Evolutionary conservation across 139 green algal genomes (phyloP), one percentile per base, ranked within the genome.

Genomic region (Gonium pectorale): DNA sequence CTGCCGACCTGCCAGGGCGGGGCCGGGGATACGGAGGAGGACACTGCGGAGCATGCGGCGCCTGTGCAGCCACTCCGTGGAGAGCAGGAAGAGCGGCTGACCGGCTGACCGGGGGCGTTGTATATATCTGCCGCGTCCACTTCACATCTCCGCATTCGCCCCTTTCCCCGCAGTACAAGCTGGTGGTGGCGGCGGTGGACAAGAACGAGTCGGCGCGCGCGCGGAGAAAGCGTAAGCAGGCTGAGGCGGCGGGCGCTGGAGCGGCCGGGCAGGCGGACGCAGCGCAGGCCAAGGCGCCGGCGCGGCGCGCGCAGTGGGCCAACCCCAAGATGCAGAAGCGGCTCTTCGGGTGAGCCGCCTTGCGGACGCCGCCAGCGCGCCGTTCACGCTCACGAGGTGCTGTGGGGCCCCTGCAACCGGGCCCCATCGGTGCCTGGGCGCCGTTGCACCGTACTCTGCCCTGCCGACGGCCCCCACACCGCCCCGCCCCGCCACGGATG

Each of bases 221-320:
- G 26, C 87, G 93, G 29, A 89, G 94, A 29, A 95, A 95, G 72
- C 87, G 92, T n/a, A 92, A 94, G 74, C 67, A 80, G 21, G 24
- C 56, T 41, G 86, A 89, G 85, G n/a, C 70, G 80, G 89, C 63
- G 67, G 67, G 75, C 73, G 79, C 37, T 51, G 70, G 31, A 63
- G 71, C 41, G n/a, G n/a, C 83, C 37, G 54, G 29, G 67, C 51
- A 67, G 56, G 7, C 35, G 66, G 33, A 6, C n/a, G 69, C 49
- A n/a, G 46, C 62, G 33, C 29, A 54, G 51, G 73, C 79, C 21
- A 3, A 67, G 22, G 29, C 56, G 24, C 31, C n/a, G 8, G 73
- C 49, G 67, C 83, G 7, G 63, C 29, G 24, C 29, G 67, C 67
- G n/a, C 33, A 83, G 52, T 97, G 92, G 94, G 90, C 90, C 15